Conservation (phyloP, 495 filamentous ascomycete species). For the Xylaria longipes region DNA sequence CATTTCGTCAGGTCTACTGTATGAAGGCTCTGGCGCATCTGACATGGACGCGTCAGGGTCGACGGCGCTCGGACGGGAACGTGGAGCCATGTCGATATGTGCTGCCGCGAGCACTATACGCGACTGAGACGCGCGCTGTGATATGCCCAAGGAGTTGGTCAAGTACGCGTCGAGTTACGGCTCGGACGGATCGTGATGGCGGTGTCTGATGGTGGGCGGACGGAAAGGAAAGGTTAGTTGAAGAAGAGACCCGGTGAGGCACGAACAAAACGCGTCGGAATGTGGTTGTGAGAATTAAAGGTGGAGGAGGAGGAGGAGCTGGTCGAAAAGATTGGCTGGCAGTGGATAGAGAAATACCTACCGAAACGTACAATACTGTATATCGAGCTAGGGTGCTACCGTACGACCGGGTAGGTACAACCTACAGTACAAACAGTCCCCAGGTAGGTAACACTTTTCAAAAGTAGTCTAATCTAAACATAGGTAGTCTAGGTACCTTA, state of each 20-base stretch:
- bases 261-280: conserved; percentile 27
- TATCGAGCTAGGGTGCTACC: background rate
- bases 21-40: conserved; percentile 62
- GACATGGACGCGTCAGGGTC: conserved; percentile 63
- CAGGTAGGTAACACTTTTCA: background rate
- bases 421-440: no score
- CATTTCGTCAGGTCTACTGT: conserved; percentile 52
- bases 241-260: conserved; percentile 6
- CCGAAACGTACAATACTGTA: background rate
- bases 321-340: conserved; percentile 22
- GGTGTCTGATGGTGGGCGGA: background rate
- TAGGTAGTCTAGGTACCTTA: no score
- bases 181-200: background rate
- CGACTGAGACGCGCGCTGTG: conserved; percentile 50
- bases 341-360: conserved; percentile 11
- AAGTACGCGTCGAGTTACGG: background rate
- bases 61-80: conserved; percentile 54
- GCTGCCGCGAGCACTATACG: conserved; percentile 35
- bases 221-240: background rate
- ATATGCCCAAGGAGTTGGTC: background rate
- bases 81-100: conserved; percentile 63
- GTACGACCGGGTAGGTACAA: background rate
- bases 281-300: conserved; percentile 28
- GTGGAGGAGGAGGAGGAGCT: conserved; percentile 18
- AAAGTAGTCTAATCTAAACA: background rate